Evolutionary conservation across 306 rosid genomes (phyloP), one percentile per base, ranked within the genome.

Genomic region (Acacia confusa): DNA sequence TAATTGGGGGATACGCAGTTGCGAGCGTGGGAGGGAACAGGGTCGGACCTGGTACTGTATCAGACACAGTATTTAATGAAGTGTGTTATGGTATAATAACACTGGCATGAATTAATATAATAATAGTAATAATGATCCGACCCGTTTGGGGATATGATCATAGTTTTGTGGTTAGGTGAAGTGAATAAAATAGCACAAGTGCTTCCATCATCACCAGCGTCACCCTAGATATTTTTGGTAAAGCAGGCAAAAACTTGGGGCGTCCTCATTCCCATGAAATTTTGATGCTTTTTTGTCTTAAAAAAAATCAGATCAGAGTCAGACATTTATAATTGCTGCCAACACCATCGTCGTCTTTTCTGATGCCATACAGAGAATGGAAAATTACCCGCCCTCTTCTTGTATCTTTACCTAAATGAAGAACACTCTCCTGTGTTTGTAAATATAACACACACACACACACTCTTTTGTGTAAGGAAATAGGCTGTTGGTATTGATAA

Each of bases 121-220:
- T 52, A 52, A n/a, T 55, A 53, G 79, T 78, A 78, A 70, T 70
- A 70, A 80, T 67, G 57, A 64, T 84, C 50, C 76, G 69, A 36
- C 60, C 74, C 41, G 63, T 78, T 80, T 16, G 73, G 70, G 79
- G 83, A 36, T 36, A 36, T 36, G 0, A 36, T 36, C 82, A 12
- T 44, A 12, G 16, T 44, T 13, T 13, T 44, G 13, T 6, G 40
- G 58, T 19, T 52, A 34, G 82, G 80, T 82, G n/a, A 80, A 76
- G 27, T 67, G 80, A 80, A 81, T 75, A 68, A 76, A 58, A 84
- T 82, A 84, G 17, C 72, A 52, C 77, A n/a, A 25, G 10, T 66
- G 87, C 52, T 88, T 83, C 6, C 97, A 41, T 92, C 94, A 88
- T 80, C 85, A 13, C 24, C 19, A 34, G 76, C 91, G 90, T 92